phyloP scores from a whole-genome alignment of 2,329 filamentous ascomycete species.

The Fusarium temperatum region DNA sequence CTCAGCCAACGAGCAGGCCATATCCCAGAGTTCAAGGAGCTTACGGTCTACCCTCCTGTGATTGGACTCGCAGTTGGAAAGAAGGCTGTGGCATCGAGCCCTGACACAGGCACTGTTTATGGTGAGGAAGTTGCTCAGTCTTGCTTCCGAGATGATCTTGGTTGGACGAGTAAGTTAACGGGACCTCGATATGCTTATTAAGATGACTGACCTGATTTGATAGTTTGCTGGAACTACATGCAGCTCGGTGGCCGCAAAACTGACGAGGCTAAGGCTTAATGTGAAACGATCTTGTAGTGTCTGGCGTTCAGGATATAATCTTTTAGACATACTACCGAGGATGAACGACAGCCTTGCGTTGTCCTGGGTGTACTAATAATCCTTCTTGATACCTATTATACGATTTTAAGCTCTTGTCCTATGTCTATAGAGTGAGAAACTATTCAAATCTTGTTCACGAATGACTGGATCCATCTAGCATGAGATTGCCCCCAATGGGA shows the following conservation, averaged over 20 bases:
- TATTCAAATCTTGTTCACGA: background rate
- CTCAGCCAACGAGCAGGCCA: constrained; percentile 51
- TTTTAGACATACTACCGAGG: background rate
- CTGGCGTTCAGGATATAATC: constrained; percentile 34
- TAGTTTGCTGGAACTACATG: constrained; percentile 67
- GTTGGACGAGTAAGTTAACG: constrained; percentile 64
- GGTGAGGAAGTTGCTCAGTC: constrained; percentile 70
- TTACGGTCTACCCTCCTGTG: constrained; percentile 67
- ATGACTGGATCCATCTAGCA: background rate
- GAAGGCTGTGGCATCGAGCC: constrained; percentile 71
- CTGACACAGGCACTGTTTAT: constrained; percentile 63
- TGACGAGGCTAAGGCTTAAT: constrained; percentile 38
- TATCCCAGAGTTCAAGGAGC: constrained; percentile 57
- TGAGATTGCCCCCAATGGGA: background rate
- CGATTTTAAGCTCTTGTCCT: background rate
- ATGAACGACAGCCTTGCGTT: background rate
- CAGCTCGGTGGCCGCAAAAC: constrained; percentile 52
- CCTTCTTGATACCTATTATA: background rate
- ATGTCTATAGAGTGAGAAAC: background rate
- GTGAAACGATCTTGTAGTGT: background rate
- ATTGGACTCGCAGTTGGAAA: constrained; percentile 78
- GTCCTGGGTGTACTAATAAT: background rate
- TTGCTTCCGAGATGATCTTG: constrained; percentile 76
- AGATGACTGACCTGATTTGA: constrained; percentile 20
- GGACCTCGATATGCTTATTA: too few relatives aligned